Conservation (phyloP, 192 early-diverging fungal species). For the Linnemannia zychae region DNA sequence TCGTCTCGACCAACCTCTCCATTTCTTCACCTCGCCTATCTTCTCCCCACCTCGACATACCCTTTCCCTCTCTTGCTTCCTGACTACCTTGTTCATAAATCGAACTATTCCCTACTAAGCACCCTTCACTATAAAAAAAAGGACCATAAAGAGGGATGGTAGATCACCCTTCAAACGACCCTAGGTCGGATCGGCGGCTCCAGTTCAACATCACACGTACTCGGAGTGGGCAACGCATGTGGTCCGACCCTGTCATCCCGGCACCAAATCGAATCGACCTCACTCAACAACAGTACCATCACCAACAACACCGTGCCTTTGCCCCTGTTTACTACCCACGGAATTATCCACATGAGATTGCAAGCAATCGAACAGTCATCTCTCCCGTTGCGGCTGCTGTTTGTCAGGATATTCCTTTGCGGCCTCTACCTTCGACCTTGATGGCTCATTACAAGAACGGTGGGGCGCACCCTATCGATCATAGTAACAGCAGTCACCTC, state of each 20-base stretch:
- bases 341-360: neutral
- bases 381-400: constrained; percentile 18
- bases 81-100: neutral
- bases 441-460: constrained; percentile 9
- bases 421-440: constrained; percentile 20
- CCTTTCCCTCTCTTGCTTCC: neutral
- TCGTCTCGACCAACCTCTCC: neutral
- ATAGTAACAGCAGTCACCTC: neutral
- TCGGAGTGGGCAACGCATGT: constrained; percentile 32
- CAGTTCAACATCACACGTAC: constrained; percentile 15
- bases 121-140: neutral
- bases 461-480: neutral
- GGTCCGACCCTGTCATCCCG: constrained; percentile 28
- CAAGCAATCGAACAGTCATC: neutral
- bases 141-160: neutral
- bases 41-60: neutral
- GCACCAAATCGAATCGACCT: neutral
- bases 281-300: neutral
- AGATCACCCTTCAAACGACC: constrained; percentile 4
- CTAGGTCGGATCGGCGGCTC: neutral
- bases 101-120: neutral
- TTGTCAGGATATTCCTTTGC: constrained; percentile 20
- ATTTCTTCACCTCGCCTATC: neutral
- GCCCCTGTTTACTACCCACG: neutral
- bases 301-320: neutral